Evolutionary conservation across 2,329 filamentous ascomycete genomes (phyloP).

Genomic region (Aspergillus sp.): DNA sequence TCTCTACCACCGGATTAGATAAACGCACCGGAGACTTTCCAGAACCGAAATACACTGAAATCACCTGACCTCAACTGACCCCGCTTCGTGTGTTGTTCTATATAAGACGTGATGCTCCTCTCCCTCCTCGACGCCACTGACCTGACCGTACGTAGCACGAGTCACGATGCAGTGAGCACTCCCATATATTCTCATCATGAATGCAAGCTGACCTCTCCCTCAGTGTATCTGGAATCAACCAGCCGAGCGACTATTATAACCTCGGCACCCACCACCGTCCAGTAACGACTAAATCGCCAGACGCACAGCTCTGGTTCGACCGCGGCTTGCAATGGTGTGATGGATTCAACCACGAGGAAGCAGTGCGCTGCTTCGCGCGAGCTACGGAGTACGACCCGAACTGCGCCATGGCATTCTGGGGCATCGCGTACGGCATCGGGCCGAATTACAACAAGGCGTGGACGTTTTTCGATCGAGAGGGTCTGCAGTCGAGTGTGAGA

Average conservation of each 20-base stretch:
- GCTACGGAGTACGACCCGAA: slow-evolving; percentile 18
- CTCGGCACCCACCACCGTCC: slow-evolving; percentile 29
- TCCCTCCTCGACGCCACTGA: too few relatives aligned
- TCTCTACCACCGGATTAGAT: too few relatives aligned
- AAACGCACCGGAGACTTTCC: too few relatives aligned
- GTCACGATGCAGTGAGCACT: too few relatives aligned
- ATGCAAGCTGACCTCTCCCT: too few relatives aligned
- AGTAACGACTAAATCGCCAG: slow-evolving; percentile 22
- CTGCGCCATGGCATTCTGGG: slow-evolving; percentile 30
- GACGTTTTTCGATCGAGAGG: slow-evolving; percentile 56
- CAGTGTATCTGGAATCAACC: background rate
- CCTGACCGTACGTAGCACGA: too few relatives aligned
- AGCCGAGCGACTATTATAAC: slow-evolving; percentile 17
- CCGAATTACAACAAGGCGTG: slow-evolving; percentile 74
- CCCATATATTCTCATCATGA: too few relatives aligned
- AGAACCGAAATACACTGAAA: too few relatives aligned
- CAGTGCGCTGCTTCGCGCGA: slow-evolving; percentile 21
- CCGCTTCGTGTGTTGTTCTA: too few relatives aligned
- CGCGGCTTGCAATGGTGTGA: slow-evolving; percentile 33
- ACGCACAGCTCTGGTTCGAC: slow-evolving; percentile 33
- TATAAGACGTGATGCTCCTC: too few relatives aligned
- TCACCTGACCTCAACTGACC: too few relatives aligned
- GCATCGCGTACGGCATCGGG: slow-evolving; percentile 53
- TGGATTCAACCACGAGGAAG: slow-evolving; percentile 30
- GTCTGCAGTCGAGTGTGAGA: slow-evolving; percentile 43